Evolutionary conservation across 179 eudicot genomes (phyloP), one percentile per base, ranked within the genome.

Genomic region (Carnegiea gigantea): DNA sequence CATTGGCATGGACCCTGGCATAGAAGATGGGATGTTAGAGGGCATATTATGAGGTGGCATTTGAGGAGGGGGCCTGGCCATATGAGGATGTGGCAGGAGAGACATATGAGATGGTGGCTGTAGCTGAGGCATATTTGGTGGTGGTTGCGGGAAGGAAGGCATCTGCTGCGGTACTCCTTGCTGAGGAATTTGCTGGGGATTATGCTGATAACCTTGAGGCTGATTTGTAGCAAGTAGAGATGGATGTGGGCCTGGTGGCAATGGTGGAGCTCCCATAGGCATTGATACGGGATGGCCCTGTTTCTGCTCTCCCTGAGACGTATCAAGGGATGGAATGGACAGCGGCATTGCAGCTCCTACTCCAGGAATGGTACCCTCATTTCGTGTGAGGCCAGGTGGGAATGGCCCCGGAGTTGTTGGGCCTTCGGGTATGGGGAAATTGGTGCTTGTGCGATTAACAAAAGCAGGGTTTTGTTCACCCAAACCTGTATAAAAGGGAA

Each of bases 211-310:
- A 59, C 79, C 78, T 84, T 89, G 98, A 86, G 90, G 95, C 83
- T 88, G 98, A 88, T 85, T 88, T 33, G 79, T 76, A 67, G 81
- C 85, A 44, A 91, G 88, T 77, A 91, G 87, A 82, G 98, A 92
- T 70, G 99, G 99, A 83, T 94, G 99, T 53, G 99, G 99, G 60
- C 98, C 99, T 78, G 97, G 99, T 77, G 99, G 99, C 30, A 96
- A 90, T 4, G 99, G 99, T 73, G 99, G 99, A 40, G 98, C 90
- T 38, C 95, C 97, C 78, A 83, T 80, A 62, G 95, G 90, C 88
- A 89, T 84, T 60, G 95, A 90, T 14, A 65, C 81, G 44, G 83
- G 84, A 70, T 85, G 87, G 76, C 85, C 82, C 28, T 87, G 92
- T 86, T 83, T 89, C 83, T 89, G 93, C 84, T 93, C 98, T 78